Evolutionary conservation across 768 basidiomycete genomes (phyloP), one percentile per base, ranked within the genome.

Genomic region (Mycena alexandri): DNA sequence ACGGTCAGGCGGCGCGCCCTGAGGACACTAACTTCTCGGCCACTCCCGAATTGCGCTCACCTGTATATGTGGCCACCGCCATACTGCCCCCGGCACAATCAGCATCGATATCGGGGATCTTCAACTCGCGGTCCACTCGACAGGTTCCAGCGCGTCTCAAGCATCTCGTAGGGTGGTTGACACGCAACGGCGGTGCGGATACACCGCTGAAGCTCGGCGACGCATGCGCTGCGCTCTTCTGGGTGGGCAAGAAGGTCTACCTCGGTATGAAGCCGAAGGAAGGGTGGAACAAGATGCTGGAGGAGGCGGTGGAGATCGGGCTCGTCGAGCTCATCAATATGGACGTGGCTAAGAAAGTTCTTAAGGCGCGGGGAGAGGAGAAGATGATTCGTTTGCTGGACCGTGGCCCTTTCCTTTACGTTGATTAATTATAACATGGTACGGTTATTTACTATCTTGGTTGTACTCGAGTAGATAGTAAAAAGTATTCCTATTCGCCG

Each of bases 351-450:
- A n/a, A n/a, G n/a, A n/a, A n/a, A n/a, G n/a, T n/a, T n/a, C n/a
- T n/a, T n/a, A 11, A 21, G 19, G 55, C 38, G n/a, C n/a, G n/a
- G n/a, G n/a, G n/a, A 24, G 56, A 46, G 25, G 56, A 13, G 58
- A 48, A 50, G 47, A 36, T 24, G 47, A 47, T 60, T 11, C 59
- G 59, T 11, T 24, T 60, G 21, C 59, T 60, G 3, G 33, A 41
- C 14, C 33, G 47, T 3, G 46, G 59, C 12, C 59, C 59, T 38
- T 38, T 29, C 29, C 29, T 29, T n/a, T n/a, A n/a, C n/a, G n/a
- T n/a, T n/a, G n/a, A n/a, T n/a, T n/a, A n/a, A n/a, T n/a, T n/a
- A n/a, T n/a, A n/a, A n/a, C n/a, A n/a, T n/a, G n/a, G n/a, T n/a
- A n/a, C n/a, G n/a, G n/a, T n/a, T n/a, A n/a, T n/a, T n/a, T n/a